phyloP scores from a whole-genome alignment of 371 early-diverging fungal species.

The Syncephalastrum sp. region DNA sequence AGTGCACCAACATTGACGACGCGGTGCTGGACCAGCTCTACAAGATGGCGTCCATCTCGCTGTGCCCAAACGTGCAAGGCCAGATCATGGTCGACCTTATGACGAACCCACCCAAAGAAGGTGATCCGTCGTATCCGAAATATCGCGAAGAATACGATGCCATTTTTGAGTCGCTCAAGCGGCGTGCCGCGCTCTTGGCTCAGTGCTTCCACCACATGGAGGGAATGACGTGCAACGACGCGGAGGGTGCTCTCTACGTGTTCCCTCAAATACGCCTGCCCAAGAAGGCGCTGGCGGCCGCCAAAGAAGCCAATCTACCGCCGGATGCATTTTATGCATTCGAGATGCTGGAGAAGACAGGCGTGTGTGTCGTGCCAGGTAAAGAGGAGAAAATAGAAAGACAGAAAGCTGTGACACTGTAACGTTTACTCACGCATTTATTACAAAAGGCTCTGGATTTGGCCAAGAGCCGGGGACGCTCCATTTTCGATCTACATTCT shows the following conservation, averaged over 20 bases:
- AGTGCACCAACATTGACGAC: constrained; percentile 80
- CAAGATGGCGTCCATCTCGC: constrained; percentile 88
- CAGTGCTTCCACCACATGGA: constrained; percentile 81
- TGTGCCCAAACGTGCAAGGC: constrained; percentile 90
- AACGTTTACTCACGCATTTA: neutral
- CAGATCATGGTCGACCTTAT: constrained; percentile 90
- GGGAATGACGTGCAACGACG: constrained; percentile 84
- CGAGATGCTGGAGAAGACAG: constrained; percentile 90
- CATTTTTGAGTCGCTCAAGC: constrained; percentile 81
- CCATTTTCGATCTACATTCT: constrained; percentile 95
- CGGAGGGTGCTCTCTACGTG: constrained; percentile 95
- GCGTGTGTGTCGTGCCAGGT: constrained; percentile 70
- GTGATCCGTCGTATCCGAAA: constrained; percentile 72
- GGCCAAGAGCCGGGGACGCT: constrained; percentile 86
- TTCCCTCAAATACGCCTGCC: constrained; percentile 86
- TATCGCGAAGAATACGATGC: constrained; percentile 73
- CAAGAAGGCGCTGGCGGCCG: constrained; percentile 71
- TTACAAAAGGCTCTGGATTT: constrained; percentile 64
- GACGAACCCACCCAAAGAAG: constrained; percentile 89
- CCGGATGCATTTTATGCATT: constrained; percentile 91
- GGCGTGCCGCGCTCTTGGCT: constrained; percentile 77
- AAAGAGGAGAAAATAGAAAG: neutral
- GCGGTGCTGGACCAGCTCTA: constrained; percentile 81
- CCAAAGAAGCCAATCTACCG: constrained; percentile 56
- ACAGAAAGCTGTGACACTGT: too few species aligned